These are phyloP conservation scores for Xylariaceae sp. DNA, from an alignment of 2,329 filamentous ascomycete species.

Conservation along the genomic window DNA sequence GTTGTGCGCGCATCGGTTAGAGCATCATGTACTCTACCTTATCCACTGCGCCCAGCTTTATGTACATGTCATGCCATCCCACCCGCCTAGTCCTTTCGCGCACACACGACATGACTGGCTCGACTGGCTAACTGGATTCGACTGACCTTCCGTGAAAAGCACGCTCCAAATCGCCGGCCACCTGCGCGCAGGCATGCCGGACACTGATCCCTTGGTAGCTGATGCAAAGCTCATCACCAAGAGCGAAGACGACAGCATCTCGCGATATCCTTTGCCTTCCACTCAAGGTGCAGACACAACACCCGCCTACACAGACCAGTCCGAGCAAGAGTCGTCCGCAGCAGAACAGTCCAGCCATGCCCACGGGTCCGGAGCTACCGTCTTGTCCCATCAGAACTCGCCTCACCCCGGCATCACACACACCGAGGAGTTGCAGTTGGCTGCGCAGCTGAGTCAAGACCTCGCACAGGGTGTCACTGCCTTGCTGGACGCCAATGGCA, in stretches of 20 bases:
- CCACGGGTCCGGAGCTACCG: conserved; percentile 23
- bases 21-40: neutral
- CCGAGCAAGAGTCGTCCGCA: conserved; percentile 21
- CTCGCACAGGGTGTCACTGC: conserved; percentile 49
- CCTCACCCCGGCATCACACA: conserved; percentile 38
- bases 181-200: conserved; percentile 22
- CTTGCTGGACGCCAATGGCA: conserved; percentile 36
- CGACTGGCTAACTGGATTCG: neutral
- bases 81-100: neutral
- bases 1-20: neutral
- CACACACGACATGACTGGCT: neutral
- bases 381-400: conserved; percentile 39
- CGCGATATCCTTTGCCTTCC: conserved; percentile 44
- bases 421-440: conserved; percentile 54
- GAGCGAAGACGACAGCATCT: conserved; percentile 26
- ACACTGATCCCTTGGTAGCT: conserved; percentile 26
- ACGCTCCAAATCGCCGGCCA: no score
- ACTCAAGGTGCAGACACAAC: conserved; percentile 41
- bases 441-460: conserved; percentile 54
- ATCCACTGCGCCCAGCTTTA: neutral
- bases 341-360: conserved; percentile 20
- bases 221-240: conserved; percentile 19
- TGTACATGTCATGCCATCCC: neutral
- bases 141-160: neutral
- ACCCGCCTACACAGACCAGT: conserved; percentile 37